These are phyloP conservation scores for Tulasnella sp. DNA, from an alignment of 768 basidiomycete species.

Conservation along the genomic window DNA sequence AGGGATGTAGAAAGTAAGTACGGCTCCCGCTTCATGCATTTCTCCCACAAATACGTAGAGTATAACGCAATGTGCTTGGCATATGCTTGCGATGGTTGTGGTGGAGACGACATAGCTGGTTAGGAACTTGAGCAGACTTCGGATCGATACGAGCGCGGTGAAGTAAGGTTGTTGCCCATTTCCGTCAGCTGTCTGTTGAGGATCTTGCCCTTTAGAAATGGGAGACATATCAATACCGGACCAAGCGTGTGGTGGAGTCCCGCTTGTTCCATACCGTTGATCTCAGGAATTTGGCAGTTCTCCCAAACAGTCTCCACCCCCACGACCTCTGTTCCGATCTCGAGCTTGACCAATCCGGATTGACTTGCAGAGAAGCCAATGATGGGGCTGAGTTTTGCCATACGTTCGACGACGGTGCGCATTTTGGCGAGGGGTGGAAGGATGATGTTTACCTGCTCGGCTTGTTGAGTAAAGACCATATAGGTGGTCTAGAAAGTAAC, in stretches of 20 bases:
- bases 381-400: constrained; percentile 69
- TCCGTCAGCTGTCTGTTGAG: neutral
- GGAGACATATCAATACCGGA: neutral
- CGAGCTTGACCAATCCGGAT: constrained; percentile 57
- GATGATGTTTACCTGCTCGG: constrained; percentile 68
- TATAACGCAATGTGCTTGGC: neutral
- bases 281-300: constrained; percentile 67
- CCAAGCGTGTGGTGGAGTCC: neutral
- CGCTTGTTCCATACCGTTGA: neutral
- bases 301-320: constrained; percentile 79
- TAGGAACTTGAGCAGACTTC: neutral
- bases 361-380: constrained; percentile 71
- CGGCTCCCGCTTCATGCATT: neutral
- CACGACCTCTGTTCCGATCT: constrained; percentile 71
- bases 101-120: neutral
- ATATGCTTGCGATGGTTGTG: neutral
- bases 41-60: neutral
- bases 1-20: neutral
- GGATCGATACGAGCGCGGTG: neutral
- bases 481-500: neutral
- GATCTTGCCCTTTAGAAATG: neutral
- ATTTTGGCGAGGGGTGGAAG: constrained; percentile 74
- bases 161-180: neutral
- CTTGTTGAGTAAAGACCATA: neutral
- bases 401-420: constrained; percentile 75